Evolutionary conservation across 2,329 filamentous ascomycete species (phyloP).

Genomic region (Epichloe bromicola): DNA sequence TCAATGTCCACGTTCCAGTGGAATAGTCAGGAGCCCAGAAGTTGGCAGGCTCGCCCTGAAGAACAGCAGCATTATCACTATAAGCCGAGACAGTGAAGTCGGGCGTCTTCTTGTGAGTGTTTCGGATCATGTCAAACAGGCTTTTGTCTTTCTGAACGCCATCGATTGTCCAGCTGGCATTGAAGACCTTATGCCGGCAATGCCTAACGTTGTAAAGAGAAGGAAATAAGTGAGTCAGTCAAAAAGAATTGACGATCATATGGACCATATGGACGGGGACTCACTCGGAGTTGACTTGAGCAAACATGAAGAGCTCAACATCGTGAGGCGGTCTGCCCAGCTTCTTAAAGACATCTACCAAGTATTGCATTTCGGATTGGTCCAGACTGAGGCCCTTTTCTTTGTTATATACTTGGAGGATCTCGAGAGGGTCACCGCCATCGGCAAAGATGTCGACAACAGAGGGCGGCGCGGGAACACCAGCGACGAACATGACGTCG

Average conservation of each 20-base stretch:
- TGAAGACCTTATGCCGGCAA: conserved; percentile 79
- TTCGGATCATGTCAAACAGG: conserved; percentile 91
- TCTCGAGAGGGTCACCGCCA: conserved; percentile 51
- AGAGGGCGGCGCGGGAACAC: conserved; percentile 47
- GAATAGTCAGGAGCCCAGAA: conserved; percentile 79
- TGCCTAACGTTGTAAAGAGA: conserved; percentile 31
- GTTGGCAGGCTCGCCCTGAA: conserved; percentile 27
- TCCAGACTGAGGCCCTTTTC: conserved; percentile 78
- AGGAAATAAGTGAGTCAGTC: background rate
- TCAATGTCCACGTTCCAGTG: conserved; percentile 78
- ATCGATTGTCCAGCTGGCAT: conserved; percentile 91
- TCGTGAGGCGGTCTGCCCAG: conserved; percentile 59
- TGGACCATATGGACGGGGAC: background rate
- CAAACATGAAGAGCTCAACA: conserved; percentile 98
- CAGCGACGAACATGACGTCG: conserved; percentile 65
- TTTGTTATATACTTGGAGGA: conserved; percentile 72
- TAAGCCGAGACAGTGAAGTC: conserved; percentile 87
- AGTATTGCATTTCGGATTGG: conserved; percentile 78
- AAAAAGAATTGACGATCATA: background rate
- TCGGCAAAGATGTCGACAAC: conserved; percentile 62
- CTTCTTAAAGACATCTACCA: conserved; percentile 48
- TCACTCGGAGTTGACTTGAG: conserved; percentile 88
- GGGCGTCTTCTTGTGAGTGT: conserved; percentile 76
- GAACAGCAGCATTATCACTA: conserved; percentile 92
- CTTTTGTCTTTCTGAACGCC: conserved; percentile 66